Evolutionary conservation across 495 filamentous ascomycete genomes (phyloP).

Genomic region (Aspergillus baeticus): DNA sequence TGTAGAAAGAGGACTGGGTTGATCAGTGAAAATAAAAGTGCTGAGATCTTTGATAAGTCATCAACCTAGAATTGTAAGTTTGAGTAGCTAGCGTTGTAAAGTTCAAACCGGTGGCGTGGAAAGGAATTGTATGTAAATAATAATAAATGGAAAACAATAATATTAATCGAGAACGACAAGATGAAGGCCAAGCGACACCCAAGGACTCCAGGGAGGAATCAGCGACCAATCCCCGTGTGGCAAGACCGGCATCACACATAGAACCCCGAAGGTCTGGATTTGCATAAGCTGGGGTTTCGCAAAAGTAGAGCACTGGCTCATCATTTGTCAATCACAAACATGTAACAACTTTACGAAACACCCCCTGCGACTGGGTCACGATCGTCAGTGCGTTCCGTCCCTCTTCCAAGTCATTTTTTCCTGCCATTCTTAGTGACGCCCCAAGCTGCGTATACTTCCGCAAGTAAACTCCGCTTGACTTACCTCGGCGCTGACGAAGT

Average conservation of each 20-base stretch:
- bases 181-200: slow-evolving; percentile 3
- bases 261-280: slow-evolving; percentile 12
- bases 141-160: slow-evolving; percentile 6
- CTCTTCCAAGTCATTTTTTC: not conserved
- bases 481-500: not conserved
- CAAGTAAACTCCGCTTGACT: not conserved
- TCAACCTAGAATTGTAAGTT: slow-evolving; percentile 2
- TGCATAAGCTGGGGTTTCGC: not conserved
- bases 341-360: slow-evolving; percentile 3
- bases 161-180: not conserved
- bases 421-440: not conserved
- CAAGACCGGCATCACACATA: slow-evolving; percentile 16
- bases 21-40: slow-evolving; percentile 14
- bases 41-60: slow-evolving; percentile 16
- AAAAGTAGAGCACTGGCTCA: not conserved
- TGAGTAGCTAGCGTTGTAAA: slow-evolving; percentile 2
- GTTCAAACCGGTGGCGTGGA: slow-evolving; percentile 2
- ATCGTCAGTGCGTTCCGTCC: slow-evolving; percentile 4
- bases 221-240: slow-evolving; percentile 14
- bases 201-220: slow-evolving; percentile 4
- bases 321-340: slow-evolving; percentile 10
- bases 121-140: slow-evolving; percentile 9
- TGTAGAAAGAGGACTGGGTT: slow-evolving; percentile 18
- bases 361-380: not conserved
- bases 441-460: not conserved